phyloP scores from a whole-genome alignment of 768 basidiomycete species.

The Pleurotus djamor region DNA sequence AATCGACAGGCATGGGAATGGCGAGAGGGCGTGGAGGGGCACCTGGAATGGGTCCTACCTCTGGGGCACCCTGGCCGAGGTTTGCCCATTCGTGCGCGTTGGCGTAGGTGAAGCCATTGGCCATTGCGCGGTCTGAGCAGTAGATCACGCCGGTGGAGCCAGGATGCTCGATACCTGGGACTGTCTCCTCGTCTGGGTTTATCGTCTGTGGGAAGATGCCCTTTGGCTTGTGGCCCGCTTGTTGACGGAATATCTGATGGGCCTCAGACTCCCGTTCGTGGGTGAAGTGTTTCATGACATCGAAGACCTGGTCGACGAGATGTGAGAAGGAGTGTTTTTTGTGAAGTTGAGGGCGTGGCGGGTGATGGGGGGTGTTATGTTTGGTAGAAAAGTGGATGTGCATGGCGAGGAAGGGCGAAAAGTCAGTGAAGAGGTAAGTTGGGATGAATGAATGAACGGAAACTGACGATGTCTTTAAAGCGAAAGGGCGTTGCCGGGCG shows the following conservation, averaged over 20 bases:
- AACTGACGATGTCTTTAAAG: slow-evolving; percentile 42
- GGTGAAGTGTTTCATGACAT: slow-evolving; percentile 64
- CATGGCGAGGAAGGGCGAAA: neutral
- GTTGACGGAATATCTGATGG: slow-evolving; percentile 79
- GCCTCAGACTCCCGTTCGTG: slow-evolving; percentile 88
- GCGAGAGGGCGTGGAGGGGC: slow-evolving; percentile 64
- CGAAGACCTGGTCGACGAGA: slow-evolving; percentile 59
- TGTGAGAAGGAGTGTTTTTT: slow-evolving; percentile 41
- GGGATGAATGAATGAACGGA: neutral
- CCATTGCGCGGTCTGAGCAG: slow-evolving; percentile 92
- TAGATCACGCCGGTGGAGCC: slow-evolving; percentile 69
- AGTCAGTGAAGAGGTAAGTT: neutral
- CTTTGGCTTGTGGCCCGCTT: slow-evolving; percentile 68
- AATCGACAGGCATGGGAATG: slow-evolving; percentile 67
- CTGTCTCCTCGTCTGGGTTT: slow-evolving; percentile 85
- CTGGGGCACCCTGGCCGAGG: slow-evolving; percentile 90
- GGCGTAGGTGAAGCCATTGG: slow-evolving; percentile 87
- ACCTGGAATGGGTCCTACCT: slow-evolving; percentile 81
- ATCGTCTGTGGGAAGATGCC: slow-evolving; percentile 65
- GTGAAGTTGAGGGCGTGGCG: slow-evolving; percentile 46
- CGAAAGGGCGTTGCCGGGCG: slow-evolving; percentile 32
- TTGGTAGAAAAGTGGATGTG: neutral
- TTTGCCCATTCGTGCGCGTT: slow-evolving; percentile 82
- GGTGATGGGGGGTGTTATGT: slow-evolving; percentile 1
- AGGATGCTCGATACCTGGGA: slow-evolving; percentile 85